phyloP scores from a whole-genome alignment of 2,329 filamentous ascomycete species.

The Rhinocladiella similis region DNA sequence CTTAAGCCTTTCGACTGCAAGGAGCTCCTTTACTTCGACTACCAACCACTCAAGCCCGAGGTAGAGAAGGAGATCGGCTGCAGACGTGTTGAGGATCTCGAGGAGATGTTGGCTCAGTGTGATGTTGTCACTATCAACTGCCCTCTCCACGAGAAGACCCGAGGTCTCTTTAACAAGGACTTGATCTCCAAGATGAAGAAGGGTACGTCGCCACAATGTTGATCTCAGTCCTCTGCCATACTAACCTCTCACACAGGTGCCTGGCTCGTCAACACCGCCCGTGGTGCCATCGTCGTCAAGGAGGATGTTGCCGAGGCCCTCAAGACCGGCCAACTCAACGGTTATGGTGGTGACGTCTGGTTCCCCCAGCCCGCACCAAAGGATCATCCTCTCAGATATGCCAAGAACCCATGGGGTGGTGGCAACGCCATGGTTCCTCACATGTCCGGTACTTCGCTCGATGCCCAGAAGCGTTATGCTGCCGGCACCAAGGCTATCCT shows the following conservation, averaged over 20 bases:
- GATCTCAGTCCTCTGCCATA: slow-evolving; percentile 3
- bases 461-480: slow-evolving; percentile 92
- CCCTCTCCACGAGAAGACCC: slow-evolving; percentile 97
- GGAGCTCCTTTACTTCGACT: slow-evolving; percentile 99
- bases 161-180: slow-evolving; percentile 97
- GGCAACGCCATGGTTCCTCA: slow-evolving; percentile 99
- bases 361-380: slow-evolving; percentile 95
- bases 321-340: slow-evolving; percentile 73
- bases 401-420: slow-evolving; percentile 91
- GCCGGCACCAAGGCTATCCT: slow-evolving; percentile 86
- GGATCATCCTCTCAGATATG: slow-evolving; percentile 89
- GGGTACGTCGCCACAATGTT: slow-evolving; percentile 52
- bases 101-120: slow-evolving; percentile 92
- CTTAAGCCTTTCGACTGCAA: slow-evolving; percentile 99
- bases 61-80: slow-evolving; percentile 94
- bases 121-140: slow-evolving; percentile 99
- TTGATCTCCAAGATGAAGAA: slow-evolving; percentile 99
- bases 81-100: slow-evolving; percentile 81
- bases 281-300: slow-evolving; percentile 98
- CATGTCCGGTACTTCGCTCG: slow-evolving; percentile 98
- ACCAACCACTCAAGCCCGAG: slow-evolving; percentile 87
- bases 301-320: slow-evolving; percentile 95
- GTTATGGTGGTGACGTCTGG: slow-evolving; percentile 63
- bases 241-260: slow-evolving; percentile 57
- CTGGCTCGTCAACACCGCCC: slow-evolving; percentile 98